Evolutionary conservation across 1,284 basidiomycete species (phyloP), one percentile per base, ranked within the genome.

Genomic region (Ustilago crameri): DNA sequence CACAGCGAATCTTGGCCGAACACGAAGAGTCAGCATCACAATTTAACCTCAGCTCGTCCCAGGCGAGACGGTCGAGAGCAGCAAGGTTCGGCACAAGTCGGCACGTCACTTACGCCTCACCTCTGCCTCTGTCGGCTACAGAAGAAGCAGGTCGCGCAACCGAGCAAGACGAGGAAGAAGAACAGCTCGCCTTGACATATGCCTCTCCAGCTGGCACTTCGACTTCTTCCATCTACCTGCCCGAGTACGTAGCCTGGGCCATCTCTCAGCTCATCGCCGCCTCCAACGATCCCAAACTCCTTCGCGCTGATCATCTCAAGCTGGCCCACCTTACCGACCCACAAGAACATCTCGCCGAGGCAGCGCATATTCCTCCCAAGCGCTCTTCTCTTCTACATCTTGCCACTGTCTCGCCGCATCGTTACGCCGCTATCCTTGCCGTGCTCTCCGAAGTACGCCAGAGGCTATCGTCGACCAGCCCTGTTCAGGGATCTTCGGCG

Each of bases 391-490:
- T 75, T 5, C 58, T 72, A 3, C 70, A 68, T 38, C 56, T 73
- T 14, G 65, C 69, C 10, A 67, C 65, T 3, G 62, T 54, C 5
- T 73, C 74, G 3, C 65, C 74, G 9, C 47, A 55, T 22, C 57
- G 74, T 5, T 76, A 76, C 46, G 74, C 74, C 26, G 62, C 66
- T 17, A 72, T 76, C 24, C 52, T 69, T 8, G 54, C 66, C 9
- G 66, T 76, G 17, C 51, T 73, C 7, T 50, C 65, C 3, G 60
- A 73, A 22, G 59, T 73, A 1, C 56, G 58, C 2, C 64, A 73
- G 34, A 42, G 69, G 10, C 37, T 72, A 7, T 55, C 59, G 8
- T 43, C 34, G 9, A 27, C 51, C 12, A 32, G 42, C 9, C 24
- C 40, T 0, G 42, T 51, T 18, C 22, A 50, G 12, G 50, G 47